A percentile compares a stretch with the other conserved stretches of the same genome.
Conservation (phyloP, 1,284 basidiomycete genomes). For the Erythrobasidium hasegawianum region DNA sequence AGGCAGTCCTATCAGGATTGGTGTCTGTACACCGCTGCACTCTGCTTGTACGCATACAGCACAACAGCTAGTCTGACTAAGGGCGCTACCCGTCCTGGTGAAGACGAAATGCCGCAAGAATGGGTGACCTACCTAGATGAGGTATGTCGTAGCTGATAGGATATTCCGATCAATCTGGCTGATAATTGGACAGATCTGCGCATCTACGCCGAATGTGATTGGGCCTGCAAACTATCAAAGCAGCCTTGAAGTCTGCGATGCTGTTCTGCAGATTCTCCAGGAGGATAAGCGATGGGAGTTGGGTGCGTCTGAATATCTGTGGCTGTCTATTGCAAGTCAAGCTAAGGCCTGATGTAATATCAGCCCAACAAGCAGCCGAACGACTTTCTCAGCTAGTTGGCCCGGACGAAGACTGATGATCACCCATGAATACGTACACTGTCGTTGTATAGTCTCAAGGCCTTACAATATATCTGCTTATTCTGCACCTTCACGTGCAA, state of each 20-base stretch:
- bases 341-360: no score
- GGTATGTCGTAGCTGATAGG: neutral
- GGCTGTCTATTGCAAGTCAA: neutral
- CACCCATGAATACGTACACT: no score
- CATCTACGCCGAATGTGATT: constrained; percentile 19
- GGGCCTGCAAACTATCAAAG: constrained; percentile 1
- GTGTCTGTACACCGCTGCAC: constrained; percentile 63
- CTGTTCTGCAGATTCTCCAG: constrained; percentile 56
- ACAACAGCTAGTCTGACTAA: constrained; percentile 7
- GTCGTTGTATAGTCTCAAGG: no score
- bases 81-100: neutral
- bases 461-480: no score
- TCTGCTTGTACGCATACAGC: constrained; percentile 33
- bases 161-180: neutral
- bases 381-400: no score
- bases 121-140: constrained; percentile 15
- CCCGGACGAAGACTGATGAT: no score
- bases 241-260: constrained; percentile 10
- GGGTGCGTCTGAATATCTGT: constrained; percentile 12
- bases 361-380: no score
- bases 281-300: constrained; percentile 53
- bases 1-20: constrained; percentile 53
- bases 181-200: constrained; percentile 20
- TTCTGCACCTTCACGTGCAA: no score
- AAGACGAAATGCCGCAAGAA: neutral